phyloP scores from a whole-genome alignment of 148 eudicot genomes.

The Nepenthes gracilis region DNA sequence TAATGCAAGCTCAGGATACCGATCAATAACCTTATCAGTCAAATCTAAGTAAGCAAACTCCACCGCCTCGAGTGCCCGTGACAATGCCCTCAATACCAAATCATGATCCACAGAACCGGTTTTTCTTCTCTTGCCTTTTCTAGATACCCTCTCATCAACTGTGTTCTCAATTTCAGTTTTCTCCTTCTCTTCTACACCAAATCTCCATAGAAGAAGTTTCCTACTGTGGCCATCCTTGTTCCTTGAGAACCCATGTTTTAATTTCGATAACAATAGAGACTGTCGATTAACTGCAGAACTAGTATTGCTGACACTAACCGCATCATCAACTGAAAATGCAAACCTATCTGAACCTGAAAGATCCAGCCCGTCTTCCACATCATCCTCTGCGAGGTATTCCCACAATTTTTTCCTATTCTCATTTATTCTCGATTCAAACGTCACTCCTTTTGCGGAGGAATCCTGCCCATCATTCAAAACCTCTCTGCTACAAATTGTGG shows the following conservation, averaged over 20 bases:
- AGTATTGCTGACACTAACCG: slow-evolving; percentile 61
- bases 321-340: slow-evolving; percentile 95
- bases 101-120: slow-evolving; percentile 73
- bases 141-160: slow-evolving; percentile 32
- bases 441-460: slow-evolving; percentile 47
- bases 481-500: slow-evolving; percentile 4
- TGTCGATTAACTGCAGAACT: slow-evolving; percentile 50
- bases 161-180: slow-evolving; percentile 24
- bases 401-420: slow-evolving; percentile 69
- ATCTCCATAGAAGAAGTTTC: slow-evolving; percentile 71
- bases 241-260: slow-evolving; percentile 71
- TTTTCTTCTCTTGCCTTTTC: slow-evolving; percentile 45
- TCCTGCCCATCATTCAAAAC: slow-evolving; percentile 4
- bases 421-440: slow-evolving; percentile 40
- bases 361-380: slow-evolving; percentile 89
- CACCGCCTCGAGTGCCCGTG: slow-evolving; percentile 65
- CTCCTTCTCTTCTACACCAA: slow-evolving; percentile 56
- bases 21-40: slow-evolving; percentile 93
- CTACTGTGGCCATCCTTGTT: slow-evolving; percentile 35
- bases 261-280: slow-evolving; percentile 66
- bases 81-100: slow-evolving; percentile 72
- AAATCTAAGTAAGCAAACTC: slow-evolving; percentile 81
- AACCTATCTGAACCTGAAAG: slow-evolving; percentile 94
- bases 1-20: slow-evolving; percentile 89
- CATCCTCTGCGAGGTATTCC: slow-evolving; percentile 85